Conservation (phyloP, 140 eudicot genomes). For the Ambrosia hybrid region DNA sequence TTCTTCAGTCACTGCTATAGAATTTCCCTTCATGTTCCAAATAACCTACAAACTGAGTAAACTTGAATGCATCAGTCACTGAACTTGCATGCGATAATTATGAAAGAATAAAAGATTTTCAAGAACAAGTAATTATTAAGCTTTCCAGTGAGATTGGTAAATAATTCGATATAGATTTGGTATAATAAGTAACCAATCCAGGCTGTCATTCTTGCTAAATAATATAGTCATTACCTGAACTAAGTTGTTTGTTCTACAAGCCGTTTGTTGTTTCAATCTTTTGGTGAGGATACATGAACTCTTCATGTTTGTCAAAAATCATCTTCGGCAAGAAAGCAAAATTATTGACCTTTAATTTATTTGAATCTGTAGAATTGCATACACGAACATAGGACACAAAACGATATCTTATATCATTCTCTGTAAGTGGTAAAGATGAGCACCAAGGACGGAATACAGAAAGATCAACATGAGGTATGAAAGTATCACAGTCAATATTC, state of each 20-base stretch:
- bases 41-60: neutral
- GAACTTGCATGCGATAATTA: neutral
- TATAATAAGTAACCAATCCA: neutral
- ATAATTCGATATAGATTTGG: neutral
- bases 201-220: neutral
- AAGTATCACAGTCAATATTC: slow-evolving; percentile 63
- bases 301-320: slow-evolving; percentile 59
- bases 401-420: slow-evolving; percentile 43
- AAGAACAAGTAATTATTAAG: neutral
- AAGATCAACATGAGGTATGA: slow-evolving; percentile 58
- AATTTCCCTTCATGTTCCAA: neutral
- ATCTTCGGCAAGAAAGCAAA: slow-evolving; percentile 59
- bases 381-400: slow-evolving; percentile 64
- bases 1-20: slow-evolving; percentile 5
- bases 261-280: neutral
- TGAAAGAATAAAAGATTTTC: neutral
- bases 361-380: slow-evolving; percentile 20
- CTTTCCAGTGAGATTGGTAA: neutral
- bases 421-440: slow-evolving; percentile 51
- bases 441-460: slow-evolving; percentile 65
- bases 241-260: slow-evolving; percentile 2
- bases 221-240: slow-evolving; percentile 1
- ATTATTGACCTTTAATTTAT: slow-evolving; percentile 30
- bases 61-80: slow-evolving; percentile 3
- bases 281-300: slow-evolving; percentile 31